These are phyloP conservation scores for Ensete glaucum DNA, from an alignment of 176 grass and related monocot genomes.

Conservation along the genomic window DNA sequence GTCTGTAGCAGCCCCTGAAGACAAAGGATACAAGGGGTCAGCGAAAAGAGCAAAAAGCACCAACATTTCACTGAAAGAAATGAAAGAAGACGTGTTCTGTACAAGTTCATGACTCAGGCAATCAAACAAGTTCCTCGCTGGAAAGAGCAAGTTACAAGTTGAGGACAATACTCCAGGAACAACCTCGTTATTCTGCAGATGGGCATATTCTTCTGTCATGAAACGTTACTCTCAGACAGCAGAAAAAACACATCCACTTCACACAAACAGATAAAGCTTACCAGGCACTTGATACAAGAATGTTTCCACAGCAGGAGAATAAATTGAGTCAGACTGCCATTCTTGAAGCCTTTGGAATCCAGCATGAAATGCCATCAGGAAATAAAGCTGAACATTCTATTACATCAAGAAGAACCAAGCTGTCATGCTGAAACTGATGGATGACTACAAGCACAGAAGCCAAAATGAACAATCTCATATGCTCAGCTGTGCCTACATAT, in stretches of 20 bases:
- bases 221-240: neutral
- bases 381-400: neutral
- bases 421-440: neutral
- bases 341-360: neutral
- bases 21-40: neutral
- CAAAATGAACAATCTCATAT: neutral
- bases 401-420: too few relatives aligned
- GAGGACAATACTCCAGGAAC: neutral
- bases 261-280: neutral
- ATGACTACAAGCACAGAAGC: neutral
- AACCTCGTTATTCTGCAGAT: neutral
- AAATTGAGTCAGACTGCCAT: neutral
- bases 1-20: neutral
- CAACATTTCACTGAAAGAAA: neutral
- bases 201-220: neutral
- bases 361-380: neutral
- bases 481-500: neutral
- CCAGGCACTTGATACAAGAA: neutral
- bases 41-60: neutral
- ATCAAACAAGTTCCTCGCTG: neutral
- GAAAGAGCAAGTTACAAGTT: neutral
- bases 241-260: neutral
- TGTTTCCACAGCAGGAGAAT: neutral
- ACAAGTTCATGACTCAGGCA: neutral
- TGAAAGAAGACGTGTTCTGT: neutral